Percentiles rank a stretch among this genome's conserved stretches.
Evolutionary conservation across 352 stramenopile species (phyloP).

Genomic region (Pseudoperonospora humuli): DNA sequence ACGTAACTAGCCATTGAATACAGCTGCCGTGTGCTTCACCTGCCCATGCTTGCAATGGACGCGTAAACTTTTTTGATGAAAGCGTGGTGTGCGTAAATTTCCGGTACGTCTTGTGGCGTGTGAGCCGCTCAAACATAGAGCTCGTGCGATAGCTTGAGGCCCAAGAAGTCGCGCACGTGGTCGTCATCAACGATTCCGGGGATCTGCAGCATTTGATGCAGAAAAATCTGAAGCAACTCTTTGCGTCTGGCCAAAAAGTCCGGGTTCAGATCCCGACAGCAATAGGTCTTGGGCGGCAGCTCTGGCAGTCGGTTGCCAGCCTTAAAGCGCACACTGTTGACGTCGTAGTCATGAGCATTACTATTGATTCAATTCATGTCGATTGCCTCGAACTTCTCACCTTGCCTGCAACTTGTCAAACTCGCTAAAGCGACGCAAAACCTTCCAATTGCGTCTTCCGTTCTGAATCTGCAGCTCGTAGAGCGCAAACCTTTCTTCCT

Average conservation of each 20-base stretch:
- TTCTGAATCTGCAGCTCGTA: constrained; percentile 71
- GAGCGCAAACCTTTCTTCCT: constrained; percentile 41
- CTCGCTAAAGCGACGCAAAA: constrained; percentile 65
- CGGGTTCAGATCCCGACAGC: constrained; percentile 64
- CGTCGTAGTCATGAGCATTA: constrained; percentile 1
- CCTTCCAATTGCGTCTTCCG: constrained; percentile 55
- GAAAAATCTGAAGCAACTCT: constrained; percentile 40
- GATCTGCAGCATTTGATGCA: constrained; percentile 58
- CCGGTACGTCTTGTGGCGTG: neutral
- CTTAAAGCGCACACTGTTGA: constrained; percentile 40
- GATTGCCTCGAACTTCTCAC: constrained; percentile 26
- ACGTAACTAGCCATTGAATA: constrained; percentile 25
- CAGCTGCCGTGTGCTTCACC: constrained; percentile 8
- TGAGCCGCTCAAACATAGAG: constrained; percentile 44
- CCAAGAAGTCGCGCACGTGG: constrained; percentile 51
- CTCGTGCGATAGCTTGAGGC: constrained; percentile 46
- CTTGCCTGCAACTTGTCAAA: constrained; percentile 48
- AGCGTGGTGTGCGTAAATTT: constrained; percentile 4
- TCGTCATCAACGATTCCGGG: constrained; percentile 47
- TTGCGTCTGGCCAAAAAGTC: constrained; percentile 55
- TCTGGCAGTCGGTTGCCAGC: constrained; percentile 34
- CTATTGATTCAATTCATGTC: neutral
- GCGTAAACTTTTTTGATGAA: constrained; percentile 15
- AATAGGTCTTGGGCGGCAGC: constrained; percentile 62
- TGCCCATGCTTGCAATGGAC: neutral